Evolutionary conservation across 768 basidiomycete species (phyloP), one percentile per base, ranked within the genome.

Genomic region (Auriscalpium microsporum): DNA sequence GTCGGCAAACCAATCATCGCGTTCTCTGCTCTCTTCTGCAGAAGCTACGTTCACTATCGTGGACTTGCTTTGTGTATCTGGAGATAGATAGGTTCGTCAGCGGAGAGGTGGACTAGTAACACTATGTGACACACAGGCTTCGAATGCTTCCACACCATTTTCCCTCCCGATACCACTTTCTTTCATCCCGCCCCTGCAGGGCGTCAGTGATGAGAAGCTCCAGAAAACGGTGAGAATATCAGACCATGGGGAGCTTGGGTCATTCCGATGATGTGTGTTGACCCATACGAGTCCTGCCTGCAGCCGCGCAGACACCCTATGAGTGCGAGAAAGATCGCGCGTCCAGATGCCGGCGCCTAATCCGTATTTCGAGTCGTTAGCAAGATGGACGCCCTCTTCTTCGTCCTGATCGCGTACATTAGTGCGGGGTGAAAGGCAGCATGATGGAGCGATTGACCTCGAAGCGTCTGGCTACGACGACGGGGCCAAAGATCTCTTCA

Each of bases 231-330:
- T 42, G 52, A 6, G 16, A 19, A 38, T n/a, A 4, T 66, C 78
- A 40, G 65, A 89, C 90, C 91, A 94, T 42, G 91, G 90, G 35
- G 87, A 90, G 59, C 86, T 87, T 8, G 91, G 91, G 64, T 93
- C 90, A 62, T 94, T 93, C 47, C 90, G 79, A 64, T 94, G 91
- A 61, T 92, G 89, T 0, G 87, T 90, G 65, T 94, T 93, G 38
- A 92, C 80, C 91, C 91, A 94, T 46, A 88, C 86, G 34, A 93
- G 64, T 5, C 91, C 91, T 16, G 84, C 74, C 60, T 93, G 77
- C 37, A 94, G 82, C 36, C 73, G 72, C 50, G 77, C 77, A 7
- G 90, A 78, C 2, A 90, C 78, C 4, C 86, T 82, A 65, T 92
- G 89, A 10, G 86, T 90, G 54, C 82, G 75, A 0, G 88, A 84